Base-by-base conservation (phyloP, 108 stramenopile species). In the Pseudonitzschia delicatissima region DNA sequence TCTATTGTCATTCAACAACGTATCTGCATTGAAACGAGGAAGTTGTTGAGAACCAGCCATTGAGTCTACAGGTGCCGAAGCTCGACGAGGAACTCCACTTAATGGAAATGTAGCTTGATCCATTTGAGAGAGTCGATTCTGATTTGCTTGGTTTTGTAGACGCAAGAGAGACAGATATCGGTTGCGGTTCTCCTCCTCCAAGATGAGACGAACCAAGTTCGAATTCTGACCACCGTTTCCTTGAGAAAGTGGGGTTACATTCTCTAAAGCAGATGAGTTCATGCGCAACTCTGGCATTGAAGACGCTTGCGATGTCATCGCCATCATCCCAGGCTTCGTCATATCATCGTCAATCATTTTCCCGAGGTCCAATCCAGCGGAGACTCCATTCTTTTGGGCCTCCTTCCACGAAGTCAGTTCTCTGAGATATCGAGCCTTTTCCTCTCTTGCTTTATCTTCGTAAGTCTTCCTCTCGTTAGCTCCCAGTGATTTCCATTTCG, bases 401-500 rank as follows among this genome's bases (percentile, higher is more conserved):
- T 64, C 50, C 53, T 74, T 64, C 51, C 73, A 61, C 23, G 23
- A 44, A 11, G 63, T 32, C 21, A 74, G 35, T 58, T 78, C 81
- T 28, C 21, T 34, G 21, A 51, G 68, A 35, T 79, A 84, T 2
- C 77, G 73, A 20, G 58, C 80, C 77, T 81, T 81, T 28, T 81
- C 80, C 20, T 51, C 48, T 12, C 35, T 33, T 31, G 80, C 83
- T 37, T 65, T 66, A 11, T 80, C 62, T 25, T 73, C 62, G 50
- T 68, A 88, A 21, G 64, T 66, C 21, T 68, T 67, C 13, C 63
- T 62, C 12, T 65, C 71, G 7, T 57, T 58, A 18, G 70, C 55
- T 17, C 53, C 55, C 21, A 85, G 60, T 3, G 53, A 27, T 68
- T 79, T 83, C 87, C 87, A 88, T 28, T 69, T 77, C 26, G 68